Conservation (phyloP, 2,329 filamentous ascomycete genomes). For the Arthrocladium fulminans region DNA sequence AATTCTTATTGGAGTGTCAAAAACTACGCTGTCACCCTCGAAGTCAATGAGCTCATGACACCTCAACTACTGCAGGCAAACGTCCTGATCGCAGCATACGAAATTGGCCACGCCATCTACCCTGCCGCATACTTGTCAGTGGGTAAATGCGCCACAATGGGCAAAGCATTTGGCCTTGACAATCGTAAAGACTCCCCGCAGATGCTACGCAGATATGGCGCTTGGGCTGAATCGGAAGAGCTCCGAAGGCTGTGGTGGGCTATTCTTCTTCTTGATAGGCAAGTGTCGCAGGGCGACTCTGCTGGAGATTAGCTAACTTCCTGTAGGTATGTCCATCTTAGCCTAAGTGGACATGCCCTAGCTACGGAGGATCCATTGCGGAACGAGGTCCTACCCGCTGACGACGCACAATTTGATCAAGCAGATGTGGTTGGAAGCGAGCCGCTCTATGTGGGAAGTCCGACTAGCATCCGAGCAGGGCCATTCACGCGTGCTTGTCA, state of each 20-base stretch:
- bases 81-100: constrained; percentile 28
- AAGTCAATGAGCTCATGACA: constrained; percentile 24
- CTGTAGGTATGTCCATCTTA: constrained; percentile 23
- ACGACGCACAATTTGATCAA: constrained; percentile 21
- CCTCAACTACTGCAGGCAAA: constrained; percentile 25
- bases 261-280: constrained; percentile 24
- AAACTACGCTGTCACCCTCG: constrained; percentile 23
- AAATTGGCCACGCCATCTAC: constrained; percentile 30
- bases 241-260: constrained; percentile 24
- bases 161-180: constrained; percentile 21
- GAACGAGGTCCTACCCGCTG: constrained; percentile 21
- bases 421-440: constrained; percentile 21
- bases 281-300: constrained; percentile 2
- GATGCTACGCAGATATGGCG: constrained; percentile 12
- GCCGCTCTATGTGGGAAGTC: constrained; percentile 22
- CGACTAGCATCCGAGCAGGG: constrained; percentile 22
- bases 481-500: constrained; percentile 30
- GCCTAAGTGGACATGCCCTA: constrained; percentile 20
- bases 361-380: constrained; percentile 22
- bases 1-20: constrained; percentile 25
- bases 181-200: constrained; percentile 19
- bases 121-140: constrained; percentile 28
- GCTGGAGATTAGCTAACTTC: not conserved
- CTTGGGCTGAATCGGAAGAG: constrained; percentile 24
- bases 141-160: constrained; percentile 20